Conservation (phyloP, 306 rosid genomes). For the barrel medic (Medicago truncatula) region MtrunA17r5.0-ANR NC_053046.1:8311001-8311500, state of each 20-base stretch:
- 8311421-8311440: slow-evolving; percentile 45
- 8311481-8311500: slow-evolving; percentile 44
- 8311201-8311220: slow-evolving; percentile 46
- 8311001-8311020: slow-evolving; percentile 59
- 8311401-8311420: slow-evolving; percentile 43
- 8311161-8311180: slow-evolving; percentile 43
- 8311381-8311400: slow-evolving; percentile 43
- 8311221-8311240: slow-evolving; percentile 54
- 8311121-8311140: slow-evolving; percentile 53
- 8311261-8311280: slow-evolving; percentile 55
- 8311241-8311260: slow-evolving; percentile 53
- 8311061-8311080: slow-evolving; percentile 44
- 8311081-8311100: slow-evolving; percentile 49
- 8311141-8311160: slow-evolving; percentile 51
- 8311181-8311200: slow-evolving; percentile 52
- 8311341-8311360: slow-evolving; percentile 47
- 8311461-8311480: slow-evolving; percentile 42
- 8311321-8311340: slow-evolving; percentile 48
- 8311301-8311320: slow-evolving; percentile 46
- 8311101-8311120: slow-evolving; percentile 44
- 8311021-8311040: slow-evolving; percentile 49
- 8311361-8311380: slow-evolving; percentile 39
- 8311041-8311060: slow-evolving; percentile 52
- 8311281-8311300: slow-evolving; percentile 59
- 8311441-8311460: slow-evolving; percentile 36